Evolutionary conservation across 176 grass and related monocot species (phyloP), one percentile per base, ranked within the genome.

Genomic region (Thinopyrum elongatum): DNA sequence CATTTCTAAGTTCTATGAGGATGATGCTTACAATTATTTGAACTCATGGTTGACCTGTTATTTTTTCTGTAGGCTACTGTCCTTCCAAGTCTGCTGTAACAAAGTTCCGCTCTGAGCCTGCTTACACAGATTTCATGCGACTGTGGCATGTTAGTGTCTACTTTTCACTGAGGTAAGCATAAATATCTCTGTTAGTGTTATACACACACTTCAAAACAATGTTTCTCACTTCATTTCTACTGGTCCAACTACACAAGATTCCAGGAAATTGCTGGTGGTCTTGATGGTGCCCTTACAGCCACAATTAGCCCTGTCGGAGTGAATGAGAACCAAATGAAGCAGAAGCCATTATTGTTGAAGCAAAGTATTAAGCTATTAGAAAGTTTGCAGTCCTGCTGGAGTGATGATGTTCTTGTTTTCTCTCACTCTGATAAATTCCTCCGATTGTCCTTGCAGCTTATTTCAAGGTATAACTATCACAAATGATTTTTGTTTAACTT

Each of bases 131-230:
- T 71, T 99, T 94, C 81, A 88, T 96, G 85, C 87, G 85, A 39
- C 92, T 94, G 41, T 99, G 97, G 97, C 95, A 99, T 70, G 92
- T 99, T 87, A 92, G 81, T 83, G 97, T 99, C 15, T 99, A 99
- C 80, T 99, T 99, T 86, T 96, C 97, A 23, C 85, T 99, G 31
- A 95, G 92, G 97, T 99, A 87, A 84, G 64, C 28, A 80, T 62
- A 81, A 75, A 83, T 75, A 10, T 80, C 26, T 84, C 4, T 80
- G 63, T 70, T 82, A 19, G 3, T 71, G 27, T 57, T 36, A 77
- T 17, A 16, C 65, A 21, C 65, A n/a, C 5, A 29, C 75, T 88
- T 38, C 23, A 78, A 3, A 85, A 47, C 7, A 33, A 25, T 84
- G 59, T 62, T 80, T 78, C 34, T 65, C 31, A 82, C 58, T 85